A percentile compares a stretch with the other conserved stretches of the same genome.
Evolutionary conservation across 129 eudicot genomes (phyloP).

Genomic region (Heracleum sosnowskyi): DNA sequence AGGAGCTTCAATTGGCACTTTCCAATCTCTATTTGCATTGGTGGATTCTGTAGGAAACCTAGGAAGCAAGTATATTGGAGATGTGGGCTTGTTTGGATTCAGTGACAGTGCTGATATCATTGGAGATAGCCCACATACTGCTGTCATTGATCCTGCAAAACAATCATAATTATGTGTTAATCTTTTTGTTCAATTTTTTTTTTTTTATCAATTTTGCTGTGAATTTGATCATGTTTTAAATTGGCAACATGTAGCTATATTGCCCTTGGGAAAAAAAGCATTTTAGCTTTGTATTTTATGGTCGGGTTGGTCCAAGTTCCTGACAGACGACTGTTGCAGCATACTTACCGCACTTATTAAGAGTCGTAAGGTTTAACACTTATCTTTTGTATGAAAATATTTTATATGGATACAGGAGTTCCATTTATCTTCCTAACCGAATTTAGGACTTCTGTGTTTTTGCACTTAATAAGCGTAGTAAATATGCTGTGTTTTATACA

Average conservation of each 20-base stretch:
- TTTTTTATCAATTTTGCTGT: too few relatives aligned
- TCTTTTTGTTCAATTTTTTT: neutral
- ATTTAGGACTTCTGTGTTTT: too few relatives aligned
- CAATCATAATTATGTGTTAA: neutral
- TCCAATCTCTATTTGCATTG: conserved; percentile 47
- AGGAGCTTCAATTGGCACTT: conserved; percentile 76
- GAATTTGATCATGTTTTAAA: neutral
- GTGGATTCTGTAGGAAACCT: conserved; percentile 25
- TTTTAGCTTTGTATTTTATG: too few relatives aligned
- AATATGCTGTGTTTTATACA: neutral
- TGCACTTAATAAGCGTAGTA: neutral
- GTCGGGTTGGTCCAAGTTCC: too few relatives aligned
- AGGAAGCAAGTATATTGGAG: conserved; percentile 87
- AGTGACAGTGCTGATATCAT: conserved; percentile 82
- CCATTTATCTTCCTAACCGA: too few relatives aligned
- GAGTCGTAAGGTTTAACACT: too few relatives aligned
- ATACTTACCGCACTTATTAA: too few relatives aligned
- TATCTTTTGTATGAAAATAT: too few relatives aligned
- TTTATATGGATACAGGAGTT: too few relatives aligned
- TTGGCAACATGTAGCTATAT: too few relatives aligned
- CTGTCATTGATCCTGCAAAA: conserved; percentile 75
- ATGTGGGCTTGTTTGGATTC: conserved; percentile 78
- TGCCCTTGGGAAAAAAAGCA: too few relatives aligned
- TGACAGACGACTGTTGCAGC: too few relatives aligned
- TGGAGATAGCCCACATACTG: conserved; percentile 78